Base-by-base conservation (phyloP, 768 basidiomycete genomes). In the Amanita rubescens region DNA sequence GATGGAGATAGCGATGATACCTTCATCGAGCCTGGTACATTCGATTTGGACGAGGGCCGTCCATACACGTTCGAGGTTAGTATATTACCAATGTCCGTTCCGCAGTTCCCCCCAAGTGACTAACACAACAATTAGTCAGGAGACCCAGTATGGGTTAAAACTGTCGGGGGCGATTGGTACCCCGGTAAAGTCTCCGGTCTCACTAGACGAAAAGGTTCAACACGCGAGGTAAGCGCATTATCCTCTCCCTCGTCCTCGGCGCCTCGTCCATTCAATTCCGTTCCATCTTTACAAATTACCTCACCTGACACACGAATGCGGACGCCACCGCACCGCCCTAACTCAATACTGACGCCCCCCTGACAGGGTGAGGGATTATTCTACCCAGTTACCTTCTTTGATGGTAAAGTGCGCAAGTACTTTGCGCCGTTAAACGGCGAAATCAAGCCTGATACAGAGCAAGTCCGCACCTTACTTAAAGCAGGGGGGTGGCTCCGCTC, bases 371-470 rank as follows among this genome's bases (percentile, higher is more conserved):
- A 75, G 27, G 79, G 79, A 20, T 63, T 81, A 19, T 80, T 74
- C 57, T 85, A 79, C 64, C 75, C 75, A 14, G 81, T 79, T 30
- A 63, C 74, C 45, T 83, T 77, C 44, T 55, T 63, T 54, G 66
- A 71, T 44, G 65, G 62, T 53, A 74, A 73, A 51, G 62, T 80
- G 30, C 77, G 82, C 32, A 82, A 79, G 62, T 81, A 79, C 62
- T 79, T 81, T 60, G 75, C 83, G 2, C 83, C 84, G 5, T 67
- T 81, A 46, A 79, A 84, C 51, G 84, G 83, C 15, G 82, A 84
- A 56, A 75, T 85, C 51, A 86, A 85, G 63, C 83, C 84, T 2
- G 75, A 86, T 60, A 75, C 59, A 0, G 49, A 64, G 19, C 68
- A 75, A 52, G 71, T 77, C 2, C 73, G 75, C n/a, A 54, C 59